phyloP scores from a whole-genome alignment of 2,329 filamentous ascomycete genomes.

The Ceratocystis lukuohia region DNA sequence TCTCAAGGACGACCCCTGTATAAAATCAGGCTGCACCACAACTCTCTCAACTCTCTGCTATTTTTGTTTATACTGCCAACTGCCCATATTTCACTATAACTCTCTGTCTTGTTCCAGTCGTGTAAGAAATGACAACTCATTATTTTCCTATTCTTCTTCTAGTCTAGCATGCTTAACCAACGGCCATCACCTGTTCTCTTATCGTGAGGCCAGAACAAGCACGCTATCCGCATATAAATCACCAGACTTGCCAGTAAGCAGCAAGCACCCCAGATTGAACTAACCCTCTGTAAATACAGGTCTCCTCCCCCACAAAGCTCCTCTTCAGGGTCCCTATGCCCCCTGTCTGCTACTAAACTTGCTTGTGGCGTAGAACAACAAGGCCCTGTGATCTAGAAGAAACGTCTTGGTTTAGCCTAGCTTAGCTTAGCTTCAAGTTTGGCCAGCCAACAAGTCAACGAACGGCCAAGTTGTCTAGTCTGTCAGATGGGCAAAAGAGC shows the following conservation, averaged over 20 bases:
- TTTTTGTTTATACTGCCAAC: neutral
- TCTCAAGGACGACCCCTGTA: no score
- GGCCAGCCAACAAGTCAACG: no score
- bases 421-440: no score
- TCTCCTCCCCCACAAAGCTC: neutral
- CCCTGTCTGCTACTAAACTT: neutral
- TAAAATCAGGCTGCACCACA: no score
- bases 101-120: neutral
- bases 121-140: neutral
- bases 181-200: neutral
- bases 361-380: neutral
- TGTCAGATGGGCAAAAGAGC: no score
- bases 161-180: neutral
- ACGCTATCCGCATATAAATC: neutral
- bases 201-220: neutral
- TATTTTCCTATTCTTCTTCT: neutral
- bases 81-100: neutral
- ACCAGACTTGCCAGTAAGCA: neutral
- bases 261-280: neutral
- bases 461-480: no score
- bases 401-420: no score
- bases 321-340: neutral
- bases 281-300: neutral
- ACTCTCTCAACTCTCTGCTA: no score
- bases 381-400: conserved; percentile 2